Conservation (phyloP, 805 yeast genomes). For the Monosporozyma aquatica region DNA sequence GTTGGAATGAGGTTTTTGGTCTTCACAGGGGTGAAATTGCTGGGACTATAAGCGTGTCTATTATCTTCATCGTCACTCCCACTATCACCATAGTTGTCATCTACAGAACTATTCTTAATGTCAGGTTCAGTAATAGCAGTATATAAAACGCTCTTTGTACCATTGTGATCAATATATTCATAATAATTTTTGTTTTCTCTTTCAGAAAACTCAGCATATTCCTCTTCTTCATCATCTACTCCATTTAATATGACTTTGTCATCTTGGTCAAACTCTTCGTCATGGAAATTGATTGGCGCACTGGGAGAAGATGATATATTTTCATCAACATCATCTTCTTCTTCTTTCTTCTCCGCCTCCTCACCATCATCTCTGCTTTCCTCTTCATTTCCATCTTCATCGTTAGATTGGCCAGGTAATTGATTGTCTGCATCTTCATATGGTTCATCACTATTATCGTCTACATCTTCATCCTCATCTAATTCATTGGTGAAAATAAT, state of each 20-base stretch:
- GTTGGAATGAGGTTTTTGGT: background rate
- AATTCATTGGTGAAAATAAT: slow-evolving; percentile 20
- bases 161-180: slow-evolving; percentile 31
- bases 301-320: slow-evolving; percentile 6
- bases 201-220: slow-evolving; percentile 36
- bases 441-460: slow-evolving; percentile 8
- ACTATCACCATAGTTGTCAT: slow-evolving; percentile 14
- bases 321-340: slow-evolving; percentile 5
- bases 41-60: slow-evolving; percentile 4
- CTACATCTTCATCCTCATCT: slow-evolving; percentile 12
- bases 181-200: slow-evolving; percentile 27
- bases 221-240: slow-evolving; percentile 17
- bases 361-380: slow-evolving; percentile 7
- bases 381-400: too few species aligned
- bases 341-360: slow-evolving; percentile 8
- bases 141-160: slow-evolving; percentile 27
- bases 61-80: slow-evolving; percentile 5
- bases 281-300: background rate
- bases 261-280: slow-evolving; percentile 17
- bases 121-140: slow-evolving; percentile 22
- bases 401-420: too few species aligned
- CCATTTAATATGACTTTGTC: slow-evolving; percentile 19
- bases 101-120: slow-evolving; percentile 8
- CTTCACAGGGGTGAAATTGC: background rate
- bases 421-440: slow-evolving; percentile 1